These are phyloP conservation scores for Scenedesmus sp. DNA, from an alignment of 163 green algal species.

Conservation along the genomic window DNA sequence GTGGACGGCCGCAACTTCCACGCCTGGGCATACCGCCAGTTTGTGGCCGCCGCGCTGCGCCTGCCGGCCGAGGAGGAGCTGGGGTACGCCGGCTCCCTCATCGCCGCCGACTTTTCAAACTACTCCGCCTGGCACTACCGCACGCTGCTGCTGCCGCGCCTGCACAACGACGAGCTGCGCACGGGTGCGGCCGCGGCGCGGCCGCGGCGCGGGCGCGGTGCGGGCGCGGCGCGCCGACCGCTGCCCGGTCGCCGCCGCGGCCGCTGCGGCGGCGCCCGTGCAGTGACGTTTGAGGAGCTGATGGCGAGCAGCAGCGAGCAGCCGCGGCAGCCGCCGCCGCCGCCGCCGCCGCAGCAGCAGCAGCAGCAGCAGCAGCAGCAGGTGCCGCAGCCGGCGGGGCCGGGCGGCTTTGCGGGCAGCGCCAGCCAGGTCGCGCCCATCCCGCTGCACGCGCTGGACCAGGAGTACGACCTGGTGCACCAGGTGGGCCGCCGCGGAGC, in stretches of 20 bases:
- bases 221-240: not conserved
- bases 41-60: conserved; percentile 62
- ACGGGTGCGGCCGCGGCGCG: conserved; percentile 15
- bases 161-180: conserved; percentile 51
- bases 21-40: conserved; percentile 91
- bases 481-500: conserved; percentile 51
- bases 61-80: conserved; percentile 71
- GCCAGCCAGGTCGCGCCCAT: conserved; percentile 58
- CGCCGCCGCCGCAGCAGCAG: conserved; percentile 1
- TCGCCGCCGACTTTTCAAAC: conserved; percentile 97
- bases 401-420: conserved; percentile 33
- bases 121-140: conserved; percentile 98
- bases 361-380: conserved; percentile 14
- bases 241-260: not conserved
- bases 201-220: not conserved
- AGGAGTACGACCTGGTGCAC: conserved; percentile 95
- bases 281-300: conserved; percentile 46
- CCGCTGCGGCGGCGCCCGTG: not conserved
- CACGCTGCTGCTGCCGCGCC: conserved; percentile 74
- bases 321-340: conserved; percentile 5
- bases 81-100: conserved; percentile 70
- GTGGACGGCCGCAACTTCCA: conserved; percentile 97
- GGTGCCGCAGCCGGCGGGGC: not conserved
- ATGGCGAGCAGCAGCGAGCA: not conserved
- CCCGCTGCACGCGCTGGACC: conserved; percentile 73